Conservation (phyloP, 106 monocot species). For the Dendrobium huoshanense region DNA sequence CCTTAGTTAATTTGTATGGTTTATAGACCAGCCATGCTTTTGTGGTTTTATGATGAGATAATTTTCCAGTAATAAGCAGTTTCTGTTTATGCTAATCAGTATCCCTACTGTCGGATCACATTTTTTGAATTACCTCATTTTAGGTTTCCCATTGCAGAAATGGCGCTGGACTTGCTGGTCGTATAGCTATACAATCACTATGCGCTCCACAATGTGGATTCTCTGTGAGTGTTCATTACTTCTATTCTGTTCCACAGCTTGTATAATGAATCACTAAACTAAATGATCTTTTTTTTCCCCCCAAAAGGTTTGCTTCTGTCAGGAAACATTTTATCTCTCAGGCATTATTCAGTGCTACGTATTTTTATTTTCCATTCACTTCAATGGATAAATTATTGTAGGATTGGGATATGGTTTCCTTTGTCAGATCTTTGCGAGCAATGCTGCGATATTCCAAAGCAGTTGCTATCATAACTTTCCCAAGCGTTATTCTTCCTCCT, state of each 20-base stretch:
- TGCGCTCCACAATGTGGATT: slow-evolving; percentile 85
- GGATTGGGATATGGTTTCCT: slow-evolving; percentile 97
- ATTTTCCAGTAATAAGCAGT: background rate
- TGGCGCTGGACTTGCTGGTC: slow-evolving; percentile 42
- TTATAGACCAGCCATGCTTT: background rate
- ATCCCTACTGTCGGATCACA: background rate
- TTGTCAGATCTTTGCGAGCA: slow-evolving; percentile 78
- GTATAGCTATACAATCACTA: slow-evolving; percentile 89
- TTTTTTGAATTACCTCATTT: slow-evolving; percentile 11
- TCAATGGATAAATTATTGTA: slow-evolving; percentile 35
- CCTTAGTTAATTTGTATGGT: background rate
- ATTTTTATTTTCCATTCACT: slow-evolving; percentile 13
- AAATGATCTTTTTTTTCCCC: background rate
- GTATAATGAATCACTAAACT: background rate
- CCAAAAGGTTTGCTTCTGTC: background rate
- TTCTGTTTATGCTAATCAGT: background rate
- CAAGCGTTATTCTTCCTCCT: slow-evolving; percentile 53
- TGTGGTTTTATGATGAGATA: background rate
- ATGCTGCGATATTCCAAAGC: slow-evolving; percentile 75
- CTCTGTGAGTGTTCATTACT: slow-evolving; percentile 24
- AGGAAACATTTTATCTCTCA: background rate
- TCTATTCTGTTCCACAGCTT: background rate
- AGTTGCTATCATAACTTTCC: slow-evolving; percentile 87
- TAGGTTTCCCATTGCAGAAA: slow-evolving; percentile 22
- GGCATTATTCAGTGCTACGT: background rate